Conservation (phyloP, 768 basidiomycete species). For the Gyrodon lividus region DNA sequence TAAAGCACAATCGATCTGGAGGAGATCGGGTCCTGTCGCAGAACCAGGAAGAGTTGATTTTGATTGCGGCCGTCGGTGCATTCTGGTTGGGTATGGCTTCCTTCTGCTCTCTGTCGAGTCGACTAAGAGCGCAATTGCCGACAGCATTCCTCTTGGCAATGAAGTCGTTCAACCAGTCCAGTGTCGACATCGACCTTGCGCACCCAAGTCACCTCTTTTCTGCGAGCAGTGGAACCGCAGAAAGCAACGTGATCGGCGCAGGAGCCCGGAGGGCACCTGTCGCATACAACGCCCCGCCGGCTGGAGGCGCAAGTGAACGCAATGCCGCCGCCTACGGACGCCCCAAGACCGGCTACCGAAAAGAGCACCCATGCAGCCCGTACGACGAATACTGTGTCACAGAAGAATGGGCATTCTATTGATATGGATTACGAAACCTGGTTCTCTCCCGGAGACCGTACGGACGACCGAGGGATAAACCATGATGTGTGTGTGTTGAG, state of each 20-base stretch:
- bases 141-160: conserved; percentile 44
- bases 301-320: conserved; percentile 19
- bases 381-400: conserved; percentile 68
- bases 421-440: conserved; percentile 7
- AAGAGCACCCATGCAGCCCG: conserved; percentile 53
- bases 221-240: conserved; percentile 33
- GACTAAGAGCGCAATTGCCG: neutral
- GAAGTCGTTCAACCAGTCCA: conserved; percentile 37
- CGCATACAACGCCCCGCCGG: conserved; percentile 17
- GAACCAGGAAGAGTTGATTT: conserved; percentile 68
- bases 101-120: neutral
- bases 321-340: conserved; percentile 30
- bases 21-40: conserved; percentile 59
- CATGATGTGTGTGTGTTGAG: neutral
- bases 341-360: conserved; percentile 32
- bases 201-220: conserved; percentile 34
- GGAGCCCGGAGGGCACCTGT: conserved; percentile 28
- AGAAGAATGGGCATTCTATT: conserved; percentile 64
- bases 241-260: conserved; percentile 34
- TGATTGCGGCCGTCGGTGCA: conserved; percentile 70
- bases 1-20: conserved; percentile 63
- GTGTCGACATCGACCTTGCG: conserved; percentile 27
- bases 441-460: neutral
- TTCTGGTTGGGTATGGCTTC: conserved; percentile 69
- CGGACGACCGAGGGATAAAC: neutral